phyloP scores from a whole-genome alignment of 1,284 basidiomycete genomes.

The Apiotrichum porosum region DNA sequence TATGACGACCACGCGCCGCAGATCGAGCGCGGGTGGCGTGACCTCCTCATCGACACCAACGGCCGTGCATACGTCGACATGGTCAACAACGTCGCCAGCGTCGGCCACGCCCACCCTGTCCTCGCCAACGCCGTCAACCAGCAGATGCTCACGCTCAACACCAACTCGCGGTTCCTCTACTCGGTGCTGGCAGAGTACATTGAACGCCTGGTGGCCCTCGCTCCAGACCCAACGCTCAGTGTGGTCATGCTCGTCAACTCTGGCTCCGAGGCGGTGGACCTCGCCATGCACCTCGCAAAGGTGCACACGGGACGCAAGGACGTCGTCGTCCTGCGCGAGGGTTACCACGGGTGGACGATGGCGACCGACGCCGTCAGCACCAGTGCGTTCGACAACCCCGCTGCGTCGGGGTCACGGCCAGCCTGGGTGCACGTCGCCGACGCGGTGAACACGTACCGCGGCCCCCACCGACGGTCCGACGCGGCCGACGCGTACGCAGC shows the following conservation, averaged over 20 bases:
- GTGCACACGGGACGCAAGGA: constrained; percentile 1
- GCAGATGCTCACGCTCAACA: constrained; percentile 14
- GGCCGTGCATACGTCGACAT: constrained; percentile 11
- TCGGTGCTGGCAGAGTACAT: constrained; percentile 4
- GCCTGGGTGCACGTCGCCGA: constrained; percentile 6
- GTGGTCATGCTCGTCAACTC: constrained; percentile 12
- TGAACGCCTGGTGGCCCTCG: constrained; percentile 3
- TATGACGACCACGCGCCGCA: constrained; percentile 5
- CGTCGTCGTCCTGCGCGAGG: constrained; percentile 9
- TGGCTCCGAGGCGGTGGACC: constrained; percentile 12
- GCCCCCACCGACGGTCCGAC: neutral
- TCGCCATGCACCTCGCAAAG: constrained; percentile 9
- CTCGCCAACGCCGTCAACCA: constrained; percentile 5
- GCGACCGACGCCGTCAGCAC: constrained; percentile 8
- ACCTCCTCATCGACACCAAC: constrained; percentile 5
- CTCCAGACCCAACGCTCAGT: constrained; percentile 4
- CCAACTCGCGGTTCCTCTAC: constrained; percentile 15
- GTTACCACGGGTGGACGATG: constrained; percentile 13
- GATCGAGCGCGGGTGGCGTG: constrained; percentile 13
- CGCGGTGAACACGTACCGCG: constrained; percentile 9
- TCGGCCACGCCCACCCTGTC: constrained; percentile 11
- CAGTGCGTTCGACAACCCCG: constrained; percentile 9
- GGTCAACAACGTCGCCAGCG: constrained; percentile 12
- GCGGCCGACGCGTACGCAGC: neutral
- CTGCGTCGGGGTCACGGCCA: neutral